Conservation (phyloP, 2,329 filamentous ascomycete genomes). For the Aspergillus persii region DNA sequence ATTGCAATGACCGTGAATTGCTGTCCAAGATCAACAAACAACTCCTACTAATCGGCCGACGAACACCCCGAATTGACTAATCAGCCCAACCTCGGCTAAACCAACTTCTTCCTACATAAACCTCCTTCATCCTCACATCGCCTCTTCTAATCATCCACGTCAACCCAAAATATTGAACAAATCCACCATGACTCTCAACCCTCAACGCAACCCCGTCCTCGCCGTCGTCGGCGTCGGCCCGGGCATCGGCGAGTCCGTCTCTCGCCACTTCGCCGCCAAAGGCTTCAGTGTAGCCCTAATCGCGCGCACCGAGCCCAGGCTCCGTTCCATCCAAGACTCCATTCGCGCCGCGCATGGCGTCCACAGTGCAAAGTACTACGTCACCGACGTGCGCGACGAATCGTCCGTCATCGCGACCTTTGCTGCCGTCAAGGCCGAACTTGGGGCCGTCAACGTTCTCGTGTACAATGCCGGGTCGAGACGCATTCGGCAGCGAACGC, state of each 20-base stretch:
- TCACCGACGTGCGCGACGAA: constrained; percentile 12
- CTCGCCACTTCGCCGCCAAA: constrained; percentile 14
- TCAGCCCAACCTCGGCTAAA: neutral
- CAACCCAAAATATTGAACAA: neutral
- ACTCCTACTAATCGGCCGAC: neutral
- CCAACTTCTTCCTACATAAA: neutral
- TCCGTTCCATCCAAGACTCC: constrained; percentile 8
- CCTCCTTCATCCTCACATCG: neutral
- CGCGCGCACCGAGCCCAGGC: constrained; percentile 13
- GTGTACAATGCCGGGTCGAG: constrained; percentile 18
- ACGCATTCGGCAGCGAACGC: constrained; percentile 11
- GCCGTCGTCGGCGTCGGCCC: constrained; percentile 18
- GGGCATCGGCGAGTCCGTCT: constrained; percentile 16
- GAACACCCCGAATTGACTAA: neutral
- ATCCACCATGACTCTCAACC: constrained; percentile 11
- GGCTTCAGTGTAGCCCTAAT: constrained; percentile 16
- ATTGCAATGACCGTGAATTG: no score
- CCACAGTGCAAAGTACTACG: constrained; percentile 9
- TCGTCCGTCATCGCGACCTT: constrained; percentile 8
- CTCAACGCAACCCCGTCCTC: constrained; percentile 9
- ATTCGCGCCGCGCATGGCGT: constrained; percentile 10
- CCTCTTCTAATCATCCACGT: neutral
- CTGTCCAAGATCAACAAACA: neutral
- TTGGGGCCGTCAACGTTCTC: constrained; percentile 13
- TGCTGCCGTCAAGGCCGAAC: constrained; percentile 8